Conservation (phyloP, 2,329 filamentous ascomycete genomes). For the Tolypocladium endophyticum region DNA sequence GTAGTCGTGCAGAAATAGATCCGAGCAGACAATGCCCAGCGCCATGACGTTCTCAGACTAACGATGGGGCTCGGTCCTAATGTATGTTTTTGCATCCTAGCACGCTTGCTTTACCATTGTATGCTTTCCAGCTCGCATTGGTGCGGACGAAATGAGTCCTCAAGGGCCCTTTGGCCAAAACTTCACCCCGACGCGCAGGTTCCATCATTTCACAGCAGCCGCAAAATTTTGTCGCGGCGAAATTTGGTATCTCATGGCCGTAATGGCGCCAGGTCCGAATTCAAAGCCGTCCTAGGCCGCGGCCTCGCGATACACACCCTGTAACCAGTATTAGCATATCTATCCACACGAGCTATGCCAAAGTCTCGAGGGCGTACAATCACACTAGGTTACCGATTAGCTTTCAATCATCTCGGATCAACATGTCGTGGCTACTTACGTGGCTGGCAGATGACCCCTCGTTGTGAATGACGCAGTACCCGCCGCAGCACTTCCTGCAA, state of each 20-base stretch:
- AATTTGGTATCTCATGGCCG: not conserved
- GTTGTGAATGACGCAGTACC: slow-evolving; percentile 77
- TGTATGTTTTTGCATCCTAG: not conserved
- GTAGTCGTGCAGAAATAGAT: not conserved
- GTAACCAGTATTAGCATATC: slow-evolving; percentile 5
- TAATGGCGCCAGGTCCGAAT: not conserved
- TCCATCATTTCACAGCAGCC: not conserved
- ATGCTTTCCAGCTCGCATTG: not conserved
- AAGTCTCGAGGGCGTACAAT: slow-evolving; percentile 25
- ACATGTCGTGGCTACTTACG: slow-evolving; percentile 24
- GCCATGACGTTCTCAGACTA: not conserved
- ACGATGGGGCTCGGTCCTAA: not conserved
- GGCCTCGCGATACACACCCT: slow-evolving; percentile 24
- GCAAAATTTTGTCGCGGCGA: not conserved
- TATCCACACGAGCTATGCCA: not conserved
- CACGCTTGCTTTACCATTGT: not conserved
- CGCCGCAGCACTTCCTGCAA: slow-evolving; percentile 64
- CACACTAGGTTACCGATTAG: slow-evolving; percentile 29
- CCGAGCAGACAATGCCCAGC: not conserved
- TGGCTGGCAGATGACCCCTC: slow-evolving; percentile 62
- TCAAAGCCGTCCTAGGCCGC: slow-evolving; percentile 18
- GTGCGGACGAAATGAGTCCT: not conserved
- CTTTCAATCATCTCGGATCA: not conserved
- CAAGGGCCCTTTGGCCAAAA: not conserved
- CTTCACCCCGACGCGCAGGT: not conserved